Evolutionary conservation across 1,284 basidiomycete genomes (phyloP).

Genomic region (Cystobasidium slooffiae): DNA sequence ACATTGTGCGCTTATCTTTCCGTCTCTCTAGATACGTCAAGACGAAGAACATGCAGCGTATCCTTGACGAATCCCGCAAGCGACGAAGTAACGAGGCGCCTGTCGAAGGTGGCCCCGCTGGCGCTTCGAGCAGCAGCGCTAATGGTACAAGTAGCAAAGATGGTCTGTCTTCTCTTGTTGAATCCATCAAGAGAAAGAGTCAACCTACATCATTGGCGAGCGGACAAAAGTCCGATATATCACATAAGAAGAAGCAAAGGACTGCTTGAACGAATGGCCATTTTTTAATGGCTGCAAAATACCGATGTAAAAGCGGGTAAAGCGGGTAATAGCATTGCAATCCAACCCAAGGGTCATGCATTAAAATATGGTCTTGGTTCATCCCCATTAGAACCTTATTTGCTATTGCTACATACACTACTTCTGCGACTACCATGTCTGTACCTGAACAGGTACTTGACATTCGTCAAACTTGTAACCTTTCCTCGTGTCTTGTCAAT

Average conservation of each 20-base stretch:
- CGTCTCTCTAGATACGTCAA: slow-evolving; percentile 72
- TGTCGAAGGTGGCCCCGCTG: slow-evolving; percentile 28
- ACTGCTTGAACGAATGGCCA: slow-evolving; percentile 5
- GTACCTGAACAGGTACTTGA: no score
- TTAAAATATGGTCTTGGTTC: no score
- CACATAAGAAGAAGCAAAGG: slow-evolving; percentile 37
- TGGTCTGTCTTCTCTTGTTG: slow-evolving; percentile 69
- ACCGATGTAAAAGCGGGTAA: no score
- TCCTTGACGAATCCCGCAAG: slow-evolving; percentile 67
- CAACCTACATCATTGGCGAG: background rate
- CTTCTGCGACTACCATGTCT: no score
- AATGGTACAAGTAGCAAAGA: slow-evolving; percentile 33
- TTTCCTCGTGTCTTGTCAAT: no score
- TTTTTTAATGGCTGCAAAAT: background rate
- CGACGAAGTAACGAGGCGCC: slow-evolving; percentile 61
- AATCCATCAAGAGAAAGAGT: slow-evolving; percentile 80
- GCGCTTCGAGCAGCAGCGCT: background rate
- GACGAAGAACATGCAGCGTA: slow-evolving; percentile 81
- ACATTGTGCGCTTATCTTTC: background rate
- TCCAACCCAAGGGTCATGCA: no score
- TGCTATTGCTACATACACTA: no score
- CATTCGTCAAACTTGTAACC: no score
- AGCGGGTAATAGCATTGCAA: no score
- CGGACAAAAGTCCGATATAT: background rate
- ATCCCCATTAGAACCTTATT: no score